Base-by-base conservation (phyloP, 331 rosid genomes). In the Stylosanthes scabra region DNA sequence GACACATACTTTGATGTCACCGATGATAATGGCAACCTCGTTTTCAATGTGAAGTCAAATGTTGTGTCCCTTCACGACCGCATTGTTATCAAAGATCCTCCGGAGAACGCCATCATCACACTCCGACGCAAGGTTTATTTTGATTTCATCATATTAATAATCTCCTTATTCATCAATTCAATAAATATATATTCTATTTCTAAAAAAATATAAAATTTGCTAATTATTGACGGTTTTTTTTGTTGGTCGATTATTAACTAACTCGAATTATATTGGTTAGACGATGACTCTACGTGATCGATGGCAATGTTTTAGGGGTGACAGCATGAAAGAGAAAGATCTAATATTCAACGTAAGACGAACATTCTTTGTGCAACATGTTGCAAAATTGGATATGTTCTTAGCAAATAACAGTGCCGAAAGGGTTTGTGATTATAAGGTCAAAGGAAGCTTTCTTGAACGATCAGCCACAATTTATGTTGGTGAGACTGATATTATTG, bases 281-380 rank as follows among this genome's bases (percentile, higher is more conserved):
- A 47, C 70, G 9, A 50, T 76, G 81, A 75, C 82, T 0, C 59
- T 63, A 10, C 88, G 84, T 67, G 85, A 86, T 2, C 78, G 87
- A 15, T 86, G 94, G 91, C 71, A 82, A 81, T 89, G 83, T 12
- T 86, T 69, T 34, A 83, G 84, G 29, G 94, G 94, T 1, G 83
- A 76, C 51, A 88, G 91, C 81, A 61, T 71, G 2, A 68, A 84
- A 0, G 0, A 57, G 1, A 78, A 75, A 7, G 64, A 84, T 71
- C 71, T 84, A 1, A 45, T 83, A 2, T 86, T 86, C n/a, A 80
- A 88, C 37, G 81, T 78, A 1, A 84, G 83, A 60, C 50, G 81
- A 9, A 82, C 89, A 5, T 81, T 85, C 1, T 0, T 86, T 2
- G 1, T 84, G 15, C 91, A 89, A 45, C 29, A 86, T 34, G 20